Base-by-base conservation (phyloP, 176 grass and related monocot genomes). In the Rhynchospora breviuscula region DNA sequence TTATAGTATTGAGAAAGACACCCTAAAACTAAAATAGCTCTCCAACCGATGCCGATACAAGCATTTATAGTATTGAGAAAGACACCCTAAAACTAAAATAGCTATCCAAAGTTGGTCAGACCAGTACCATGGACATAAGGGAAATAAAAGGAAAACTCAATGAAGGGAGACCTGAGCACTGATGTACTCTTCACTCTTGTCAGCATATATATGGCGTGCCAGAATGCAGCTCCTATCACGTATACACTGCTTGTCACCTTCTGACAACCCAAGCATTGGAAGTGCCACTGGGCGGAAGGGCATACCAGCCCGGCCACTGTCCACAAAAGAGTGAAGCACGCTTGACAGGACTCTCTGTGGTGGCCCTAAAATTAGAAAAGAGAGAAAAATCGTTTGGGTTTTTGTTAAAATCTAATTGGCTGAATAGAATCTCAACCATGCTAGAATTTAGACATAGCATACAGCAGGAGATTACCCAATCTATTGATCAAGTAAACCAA, bases 171-270 rank as follows among this genome's bases (percentile, higher is more conserved):
- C 96, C 96, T 99, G 96, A 65, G 91, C 91, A 78, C 88, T 91
- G 82, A 99, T 95, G 81, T 93, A 99, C 67, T 99, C 96, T 92
- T 99, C 96, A 70, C 79, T 90, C 79, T 99, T 92, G 84, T 99
- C 96, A 74, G 91, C 86, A 88, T 95, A 95, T 86, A 99, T 90
- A 87, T 99, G 96, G 4, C 87, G 86, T 78, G 96, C 96, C 93
- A 99, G 93, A 89, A 99, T 99, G 86, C 93, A 99, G 88, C 93
- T 99, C 63, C 96, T 87, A 83, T 99, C 96, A 86, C 91, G 91
- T 85, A 99, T 99, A 58, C 96, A 92, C 82, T 90, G 89, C 52
- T 99, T 95, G 88, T 99, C 96, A 47, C 85, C 87, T 95, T 99
- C 90, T 79, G 96, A 99, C 86, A 99, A 90, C 79, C 96, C 96